These are phyloP conservation scores for Leptographium radiaticola DNA, from an alignment of 2,329 filamentous ascomycete genomes.

Conservation along the genomic window DNA sequence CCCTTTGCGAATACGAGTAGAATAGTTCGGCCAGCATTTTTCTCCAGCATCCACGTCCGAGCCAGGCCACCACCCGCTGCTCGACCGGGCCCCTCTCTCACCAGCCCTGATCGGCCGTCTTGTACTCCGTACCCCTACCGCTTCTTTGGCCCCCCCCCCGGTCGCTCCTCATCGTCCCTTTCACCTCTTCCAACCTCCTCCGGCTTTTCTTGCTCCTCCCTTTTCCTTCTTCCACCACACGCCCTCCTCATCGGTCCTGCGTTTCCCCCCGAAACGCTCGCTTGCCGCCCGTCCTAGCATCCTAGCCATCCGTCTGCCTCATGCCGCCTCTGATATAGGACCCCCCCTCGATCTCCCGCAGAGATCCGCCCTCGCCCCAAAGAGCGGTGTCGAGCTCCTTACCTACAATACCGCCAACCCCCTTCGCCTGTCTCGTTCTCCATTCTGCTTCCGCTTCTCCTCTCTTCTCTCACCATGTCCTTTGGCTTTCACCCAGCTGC, in stretches of 20 bases:
- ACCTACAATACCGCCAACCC: slow-evolving; percentile 4
- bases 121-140: background rate
- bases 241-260: background rate
- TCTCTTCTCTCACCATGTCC: slow-evolving; percentile 6
- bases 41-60: too few species aligned
- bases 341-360: slow-evolving; percentile 2
- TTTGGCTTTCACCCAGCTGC: slow-evolving; percentile 20
- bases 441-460: background rate
- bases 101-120: background rate
- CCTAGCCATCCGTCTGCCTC: background rate
- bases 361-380: slow-evolving; percentile 8
- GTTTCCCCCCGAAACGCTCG: background rate
- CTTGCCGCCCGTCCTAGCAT: background rate
- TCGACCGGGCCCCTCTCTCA: background rate
- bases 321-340: slow-evolving; percentile 3
- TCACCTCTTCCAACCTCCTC: slow-evolving; percentile 5
- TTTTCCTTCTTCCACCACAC: background rate
- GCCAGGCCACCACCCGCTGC: background rate
- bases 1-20: too few species aligned
- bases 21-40: too few species aligned
- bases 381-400: slow-evolving; percentile 12
- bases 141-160: background rate
- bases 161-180: background rate
- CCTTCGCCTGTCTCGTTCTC: background rate
- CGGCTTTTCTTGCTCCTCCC: background rate